phyloP scores from a whole-genome alignment of 345 rosid genomes.

The Salix arbutifolia region DNA sequence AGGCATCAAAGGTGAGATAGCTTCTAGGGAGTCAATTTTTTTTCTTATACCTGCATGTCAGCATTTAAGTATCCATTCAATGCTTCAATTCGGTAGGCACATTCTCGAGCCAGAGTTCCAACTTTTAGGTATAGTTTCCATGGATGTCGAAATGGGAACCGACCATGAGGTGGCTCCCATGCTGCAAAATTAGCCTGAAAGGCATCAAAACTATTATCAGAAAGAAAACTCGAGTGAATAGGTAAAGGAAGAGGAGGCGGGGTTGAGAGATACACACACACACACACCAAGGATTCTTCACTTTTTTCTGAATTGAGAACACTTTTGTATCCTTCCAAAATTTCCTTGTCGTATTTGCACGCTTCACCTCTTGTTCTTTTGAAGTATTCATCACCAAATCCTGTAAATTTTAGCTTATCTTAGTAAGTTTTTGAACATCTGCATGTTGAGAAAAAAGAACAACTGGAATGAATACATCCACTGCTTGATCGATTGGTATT shows the following conservation, averaged over 20 bases:
- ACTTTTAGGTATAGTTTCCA: constrained; percentile 64
- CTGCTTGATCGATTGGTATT: not conserved
- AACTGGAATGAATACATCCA: not conserved
- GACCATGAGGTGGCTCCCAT: constrained; percentile 87
- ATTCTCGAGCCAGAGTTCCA: constrained; percentile 47
- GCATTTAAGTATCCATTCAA: constrained; percentile 45
- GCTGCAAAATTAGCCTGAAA: constrained; percentile 67
- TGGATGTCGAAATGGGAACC: constrained; percentile 65
- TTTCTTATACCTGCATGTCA: constrained; percentile 37
- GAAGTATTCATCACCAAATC: constrained; percentile 54
- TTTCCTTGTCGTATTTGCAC: constrained; percentile 26
- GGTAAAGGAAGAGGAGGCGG: not conserved
- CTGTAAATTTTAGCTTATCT: constrained; percentile 28
- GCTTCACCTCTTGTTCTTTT: constrained; percentile 21
- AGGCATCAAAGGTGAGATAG: not conserved
- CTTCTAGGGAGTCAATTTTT: not conserved
- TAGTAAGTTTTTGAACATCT: not conserved
- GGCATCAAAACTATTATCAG: not conserved
- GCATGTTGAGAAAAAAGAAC: not conserved
- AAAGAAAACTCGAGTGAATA: not conserved
- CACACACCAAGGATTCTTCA: constrained; percentile 75
- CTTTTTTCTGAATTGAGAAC: constrained; percentile 52
- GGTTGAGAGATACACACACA: not conserved
- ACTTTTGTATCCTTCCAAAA: constrained; percentile 45
- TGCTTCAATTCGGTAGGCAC: constrained; percentile 61